Evolutionary conservation across 345 rosid species (phyloP).

Genomic region (Melaleuca quinquenervia): DNA sequence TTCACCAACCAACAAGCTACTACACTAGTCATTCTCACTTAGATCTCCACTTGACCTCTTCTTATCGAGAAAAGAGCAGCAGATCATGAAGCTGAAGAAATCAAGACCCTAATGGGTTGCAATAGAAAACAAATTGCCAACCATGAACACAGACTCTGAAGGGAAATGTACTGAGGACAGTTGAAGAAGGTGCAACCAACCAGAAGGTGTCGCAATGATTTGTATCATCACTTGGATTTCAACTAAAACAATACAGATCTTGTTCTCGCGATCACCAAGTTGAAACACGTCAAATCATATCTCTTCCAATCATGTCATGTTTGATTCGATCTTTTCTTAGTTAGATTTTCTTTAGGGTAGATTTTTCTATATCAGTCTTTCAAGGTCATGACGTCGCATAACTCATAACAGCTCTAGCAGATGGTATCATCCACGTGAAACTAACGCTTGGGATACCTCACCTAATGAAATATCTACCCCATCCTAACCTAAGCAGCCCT

Average conservation of each 20-base stretch:
- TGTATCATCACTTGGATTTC: background rate
- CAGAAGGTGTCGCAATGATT: background rate
- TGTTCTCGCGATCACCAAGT: background rate
- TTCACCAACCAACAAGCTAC: background rate
- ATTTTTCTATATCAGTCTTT: too few relatives aligned
- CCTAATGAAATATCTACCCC: background rate
- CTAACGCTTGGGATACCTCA: background rate
- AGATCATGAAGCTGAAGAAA: background rate
- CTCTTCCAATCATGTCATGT: background rate
- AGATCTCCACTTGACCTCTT: background rate
- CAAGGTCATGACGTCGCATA: background rate
- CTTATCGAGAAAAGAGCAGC: background rate
- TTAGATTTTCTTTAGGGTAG: too few relatives aligned
- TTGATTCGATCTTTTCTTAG: background rate
- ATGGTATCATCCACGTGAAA: background rate
- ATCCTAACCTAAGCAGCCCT: background rate
- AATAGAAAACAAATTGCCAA: background rate
- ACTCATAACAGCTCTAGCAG: background rate
- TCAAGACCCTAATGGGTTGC: background rate
- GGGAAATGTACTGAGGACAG: background rate
- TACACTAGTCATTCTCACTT: too few relatives aligned
- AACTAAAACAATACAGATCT: background rate
- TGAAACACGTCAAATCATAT: accelerated
- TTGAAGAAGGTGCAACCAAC: background rate
- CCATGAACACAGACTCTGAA: background rate